phyloP scores from a whole-genome alignment of 306 rosid genomes.

The Casuarina cunninghamiana region DNA sequence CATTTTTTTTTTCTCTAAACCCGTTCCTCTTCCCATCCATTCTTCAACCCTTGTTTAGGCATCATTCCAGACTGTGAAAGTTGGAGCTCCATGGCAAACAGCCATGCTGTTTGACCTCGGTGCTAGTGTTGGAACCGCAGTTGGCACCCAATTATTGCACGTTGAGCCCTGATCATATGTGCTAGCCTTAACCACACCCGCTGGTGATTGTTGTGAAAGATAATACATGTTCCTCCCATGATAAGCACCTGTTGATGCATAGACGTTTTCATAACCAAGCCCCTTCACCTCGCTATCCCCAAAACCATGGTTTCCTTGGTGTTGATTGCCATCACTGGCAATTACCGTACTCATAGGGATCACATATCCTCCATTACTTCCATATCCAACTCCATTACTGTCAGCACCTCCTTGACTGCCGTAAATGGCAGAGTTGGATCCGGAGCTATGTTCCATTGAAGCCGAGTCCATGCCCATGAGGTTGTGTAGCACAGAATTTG shows the following conservation, averaged over 20 bases:
- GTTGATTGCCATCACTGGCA: conserved; percentile 26
- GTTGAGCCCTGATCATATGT: conserved; percentile 36
- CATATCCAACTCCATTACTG: conserved; percentile 22
- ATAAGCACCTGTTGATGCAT: conserved; percentile 37
- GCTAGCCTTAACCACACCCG: conserved; percentile 25
- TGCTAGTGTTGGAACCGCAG: conserved; percentile 65
- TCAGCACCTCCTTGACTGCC: conserved; percentile 5
- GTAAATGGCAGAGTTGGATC: conserved; percentile 46
- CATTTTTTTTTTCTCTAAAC: conserved; percentile 20
- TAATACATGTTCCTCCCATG: conserved; percentile 60
- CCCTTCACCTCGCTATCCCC: conserved; percentile 40
- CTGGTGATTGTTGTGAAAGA: conserved; percentile 36
- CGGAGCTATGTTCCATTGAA: conserved; percentile 70
- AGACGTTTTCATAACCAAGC: conserved; percentile 45
- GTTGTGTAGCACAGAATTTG: conserved; percentile 32
- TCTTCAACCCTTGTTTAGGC: conserved; percentile 22
- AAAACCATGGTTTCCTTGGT: conserved; percentile 33
- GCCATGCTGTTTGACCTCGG: conserved; percentile 42
- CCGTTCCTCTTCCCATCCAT: conserved; percentile 1
- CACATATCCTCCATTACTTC: conserved; percentile 37
- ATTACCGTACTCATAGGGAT: conserved; percentile 43
- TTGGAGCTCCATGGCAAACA: conserved; percentile 51
- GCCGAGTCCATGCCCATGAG: conserved; percentile 52
- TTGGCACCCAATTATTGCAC: conserved; percentile 66
- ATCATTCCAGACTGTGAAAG: conserved; percentile 75